Conservation (phyloP, 1,139 yeast genomes). For the Zygosaccharomyces pseudobailii region DNA sequence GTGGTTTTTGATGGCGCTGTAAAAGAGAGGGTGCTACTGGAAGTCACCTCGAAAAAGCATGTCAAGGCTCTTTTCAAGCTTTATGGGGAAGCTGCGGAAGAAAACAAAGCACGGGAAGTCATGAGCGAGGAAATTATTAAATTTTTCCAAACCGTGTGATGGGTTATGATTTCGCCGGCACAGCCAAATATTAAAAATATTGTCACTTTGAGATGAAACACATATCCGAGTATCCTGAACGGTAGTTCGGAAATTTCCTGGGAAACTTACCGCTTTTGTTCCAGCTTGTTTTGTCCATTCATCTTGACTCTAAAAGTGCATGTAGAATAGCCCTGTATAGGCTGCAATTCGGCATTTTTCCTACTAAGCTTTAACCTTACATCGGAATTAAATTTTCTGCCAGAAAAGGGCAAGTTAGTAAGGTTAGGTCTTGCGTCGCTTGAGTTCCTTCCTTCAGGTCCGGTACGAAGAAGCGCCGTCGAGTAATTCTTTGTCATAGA, state of each 20-base stretch:
- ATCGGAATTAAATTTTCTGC: slow-evolving; percentile 12
- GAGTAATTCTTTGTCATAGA: not conserved
- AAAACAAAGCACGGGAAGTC: slow-evolving; percentile 11
- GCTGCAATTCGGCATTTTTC: slow-evolving; percentile 9
- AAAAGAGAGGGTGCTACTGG: slow-evolving; percentile 40
- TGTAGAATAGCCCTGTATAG: slow-evolving; percentile 17
- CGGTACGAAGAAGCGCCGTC: not conserved
- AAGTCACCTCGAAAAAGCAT: slow-evolving; percentile 41
- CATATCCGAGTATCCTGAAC: too few relatives aligned
- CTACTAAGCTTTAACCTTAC: slow-evolving; percentile 11
- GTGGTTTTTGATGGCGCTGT: slow-evolving; percentile 55
- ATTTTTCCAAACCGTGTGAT: slow-evolving; percentile 14
- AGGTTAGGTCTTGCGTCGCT: not conserved
- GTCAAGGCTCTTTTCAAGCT: slow-evolving; percentile 47
- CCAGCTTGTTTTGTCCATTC: slow-evolving; percentile 1
- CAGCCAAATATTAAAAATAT: too few relatives aligned
- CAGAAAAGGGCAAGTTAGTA: not conserved
- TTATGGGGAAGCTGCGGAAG: slow-evolving; percentile 51
- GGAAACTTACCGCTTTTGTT: not conserved
- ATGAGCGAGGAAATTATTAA: slow-evolving; percentile 18
- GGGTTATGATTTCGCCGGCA: not conserved
- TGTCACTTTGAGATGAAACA: too few relatives aligned
- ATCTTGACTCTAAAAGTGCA: slow-evolving; percentile 18
- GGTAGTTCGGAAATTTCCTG: too few relatives aligned
- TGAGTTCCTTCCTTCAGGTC: slow-evolving; percentile 1